A percentile compares a stretch with the other conserved stretches of the same genome.
These are phyloP conservation scores for Salix dunnii DNA, from an alignment of 345 rosid species.

Conservation along the genomic window DNA sequence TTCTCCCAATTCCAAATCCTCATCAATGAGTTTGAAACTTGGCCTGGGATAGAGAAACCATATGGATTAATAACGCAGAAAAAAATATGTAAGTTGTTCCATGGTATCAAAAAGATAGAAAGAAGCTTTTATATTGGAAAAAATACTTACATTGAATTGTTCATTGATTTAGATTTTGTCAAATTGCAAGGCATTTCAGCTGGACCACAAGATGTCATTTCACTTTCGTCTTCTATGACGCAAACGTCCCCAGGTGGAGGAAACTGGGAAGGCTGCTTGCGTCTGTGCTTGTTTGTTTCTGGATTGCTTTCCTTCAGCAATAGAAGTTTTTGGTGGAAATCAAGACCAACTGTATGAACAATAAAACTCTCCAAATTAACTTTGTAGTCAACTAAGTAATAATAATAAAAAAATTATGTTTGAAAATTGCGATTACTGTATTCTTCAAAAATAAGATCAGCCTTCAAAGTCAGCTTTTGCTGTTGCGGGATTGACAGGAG, in stretches of 20 bases:
- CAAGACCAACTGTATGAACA: conserved; percentile 66
- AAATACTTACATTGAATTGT: conserved; percentile 39
- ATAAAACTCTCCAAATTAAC: not conserved
- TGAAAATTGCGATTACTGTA: conserved; percentile 44
- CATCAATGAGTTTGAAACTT: conserved; percentile 83
- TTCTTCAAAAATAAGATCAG: conserved; percentile 83
- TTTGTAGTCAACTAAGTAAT: not conserved
- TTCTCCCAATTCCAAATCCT: conserved; percentile 63
- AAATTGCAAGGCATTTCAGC: conserved; percentile 19
- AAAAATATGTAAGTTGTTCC: not conserved
- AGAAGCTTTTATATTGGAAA: not conserved
- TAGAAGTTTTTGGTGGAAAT: conserved; percentile 59
- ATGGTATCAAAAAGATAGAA: not conserved
- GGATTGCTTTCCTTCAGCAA: conserved; percentile 40
- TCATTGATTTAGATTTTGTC: conserved; percentile 21
- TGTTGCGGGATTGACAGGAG: conserved; percentile 42
- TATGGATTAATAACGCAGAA: conserved; percentile 4
- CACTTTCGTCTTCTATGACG: conserved; percentile 38
- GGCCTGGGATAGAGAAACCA: conserved; percentile 58
- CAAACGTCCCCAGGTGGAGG: conserved; percentile 37
- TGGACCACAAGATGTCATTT: conserved; percentile 25
- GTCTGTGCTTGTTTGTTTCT: conserved; percentile 25
- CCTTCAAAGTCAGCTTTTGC: conserved; percentile 66
- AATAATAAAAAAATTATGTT: conserved; percentile 11
- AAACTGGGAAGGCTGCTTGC: conserved; percentile 37